Evolutionary conservation across 2,329 filamentous ascomycete genomes (phyloP).

Genomic region (Ampelomyces quisqualis): DNA sequence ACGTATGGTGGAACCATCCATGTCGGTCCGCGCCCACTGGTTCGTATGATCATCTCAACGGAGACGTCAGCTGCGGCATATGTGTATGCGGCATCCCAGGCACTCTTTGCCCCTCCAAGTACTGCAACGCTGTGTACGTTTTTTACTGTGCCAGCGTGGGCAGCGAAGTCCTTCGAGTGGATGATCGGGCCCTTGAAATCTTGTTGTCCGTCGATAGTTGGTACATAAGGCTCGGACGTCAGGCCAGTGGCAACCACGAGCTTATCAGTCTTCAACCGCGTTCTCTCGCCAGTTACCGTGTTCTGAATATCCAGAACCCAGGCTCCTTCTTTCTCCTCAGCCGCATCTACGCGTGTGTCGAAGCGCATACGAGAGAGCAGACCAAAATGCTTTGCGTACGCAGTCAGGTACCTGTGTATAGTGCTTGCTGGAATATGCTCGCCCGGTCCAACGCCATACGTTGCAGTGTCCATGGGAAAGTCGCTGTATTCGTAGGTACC

Average conservation of each 20-base stretch:
- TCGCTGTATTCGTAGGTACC: conserved; percentile 47
- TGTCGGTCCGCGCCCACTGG: conserved; percentile 59
- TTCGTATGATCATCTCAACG: conserved; percentile 60
- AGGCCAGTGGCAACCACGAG: conserved; percentile 64
- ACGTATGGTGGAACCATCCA: conserved; percentile 64
- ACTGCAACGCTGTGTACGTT: conserved; percentile 49
- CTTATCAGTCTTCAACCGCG: conserved; percentile 45
- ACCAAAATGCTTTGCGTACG: conserved; percentile 46
- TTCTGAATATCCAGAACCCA: conserved; percentile 24
- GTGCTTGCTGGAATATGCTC: conserved; percentile 61
- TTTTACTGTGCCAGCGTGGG: conserved; percentile 40
- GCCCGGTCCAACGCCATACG: conserved; percentile 47
- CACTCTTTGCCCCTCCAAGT: conserved; percentile 63
- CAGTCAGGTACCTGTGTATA: conserved; percentile 57
- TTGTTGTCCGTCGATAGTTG: conserved; percentile 53
- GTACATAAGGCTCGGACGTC: conserved; percentile 59
- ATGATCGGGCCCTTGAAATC: conserved; percentile 57
- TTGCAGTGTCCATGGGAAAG: conserved; percentile 35
- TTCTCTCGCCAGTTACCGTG: conserved; percentile 23
- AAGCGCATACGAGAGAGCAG: conserved; percentile 54
- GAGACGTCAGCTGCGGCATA: conserved; percentile 51
- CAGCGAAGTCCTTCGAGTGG: conserved; percentile 57
- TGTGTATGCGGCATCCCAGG: conserved; percentile 63
- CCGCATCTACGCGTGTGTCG: conserved; percentile 53
- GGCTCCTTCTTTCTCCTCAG: conserved; percentile 43